Conservation (phyloP, 371 early-diverging fungal genomes). For the Globomyces sp. region DNA sequence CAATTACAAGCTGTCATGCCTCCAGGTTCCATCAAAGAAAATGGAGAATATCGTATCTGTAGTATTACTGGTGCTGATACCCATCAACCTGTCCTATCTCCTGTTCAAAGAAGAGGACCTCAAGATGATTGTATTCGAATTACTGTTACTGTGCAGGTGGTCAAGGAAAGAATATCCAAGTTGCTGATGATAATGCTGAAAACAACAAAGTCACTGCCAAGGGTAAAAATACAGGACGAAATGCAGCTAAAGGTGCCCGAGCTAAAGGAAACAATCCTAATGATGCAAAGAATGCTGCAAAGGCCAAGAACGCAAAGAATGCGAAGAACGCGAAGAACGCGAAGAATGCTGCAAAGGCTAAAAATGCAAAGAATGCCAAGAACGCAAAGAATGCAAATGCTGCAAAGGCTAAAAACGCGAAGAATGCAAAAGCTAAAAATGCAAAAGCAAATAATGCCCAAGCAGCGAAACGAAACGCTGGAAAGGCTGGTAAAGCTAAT, state of each 20-base stretch:
- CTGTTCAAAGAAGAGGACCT: conserved; percentile 21
- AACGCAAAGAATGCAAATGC: no score
- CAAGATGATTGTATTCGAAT: conserved; percentile 32
- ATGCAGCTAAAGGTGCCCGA: conserved; percentile 1
- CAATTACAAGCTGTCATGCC: conserved; percentile 14
- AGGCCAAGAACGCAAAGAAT: no score
- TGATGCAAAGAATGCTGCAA: no score
- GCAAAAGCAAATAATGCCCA: no score
- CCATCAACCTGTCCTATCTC: conserved; percentile 26
- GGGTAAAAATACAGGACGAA: background rate
- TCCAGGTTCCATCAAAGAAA: conserved; percentile 12
- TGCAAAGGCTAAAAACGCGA: no score
- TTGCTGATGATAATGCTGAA: conserved; percentile 13
- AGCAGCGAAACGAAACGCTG: background rate
- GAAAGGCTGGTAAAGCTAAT: background rate
- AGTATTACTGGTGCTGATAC: conserved; percentile 25
- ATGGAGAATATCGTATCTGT: conserved; percentile 23
- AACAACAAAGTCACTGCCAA: conserved; percentile 6
- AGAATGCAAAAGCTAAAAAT: no score
- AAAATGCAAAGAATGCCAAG: no score
- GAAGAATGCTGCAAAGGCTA: no score
- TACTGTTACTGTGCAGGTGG: conserved; percentile 15
- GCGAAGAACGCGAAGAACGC: no score
- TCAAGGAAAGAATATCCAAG: background rate
- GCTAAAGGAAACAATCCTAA: no score